Conservation (phyloP, 2,329 filamentous ascomycete genomes). For the Clonostachys rhizophaga region DNA sequence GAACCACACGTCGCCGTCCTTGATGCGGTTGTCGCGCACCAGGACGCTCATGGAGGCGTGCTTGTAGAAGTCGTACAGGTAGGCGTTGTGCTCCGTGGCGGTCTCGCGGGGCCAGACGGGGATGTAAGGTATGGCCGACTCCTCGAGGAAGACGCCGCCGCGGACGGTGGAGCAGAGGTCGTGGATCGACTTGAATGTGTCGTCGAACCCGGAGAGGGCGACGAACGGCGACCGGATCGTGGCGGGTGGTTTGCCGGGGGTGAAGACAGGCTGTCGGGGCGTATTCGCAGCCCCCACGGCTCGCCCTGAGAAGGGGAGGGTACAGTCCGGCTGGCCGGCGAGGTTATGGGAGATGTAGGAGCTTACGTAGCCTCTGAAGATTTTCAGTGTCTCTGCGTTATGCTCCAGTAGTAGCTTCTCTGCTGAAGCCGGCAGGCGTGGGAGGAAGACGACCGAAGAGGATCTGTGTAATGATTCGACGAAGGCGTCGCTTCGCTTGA, state of each 20-base stretch:
- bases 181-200: slow-evolving; percentile 58
- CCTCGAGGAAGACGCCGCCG: slow-evolving; percentile 68
- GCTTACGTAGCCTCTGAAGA: slow-evolving; percentile 65
- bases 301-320: slow-evolving; percentile 54
- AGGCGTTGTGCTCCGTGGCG: slow-evolving; percentile 53
- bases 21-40: slow-evolving; percentile 61
- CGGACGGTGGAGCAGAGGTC: slow-evolving; percentile 65
- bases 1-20: slow-evolving; percentile 67
- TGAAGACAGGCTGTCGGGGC: slow-evolving; percentile 5
- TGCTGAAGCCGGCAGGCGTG: slow-evolving; percentile 53
- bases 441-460: slow-evolving; percentile 62
- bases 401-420: slow-evolving; percentile 52
- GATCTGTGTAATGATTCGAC: slow-evolving; percentile 47
- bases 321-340: slow-evolving; percentile 37
- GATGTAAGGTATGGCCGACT: slow-evolving; percentile 67
- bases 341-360: slow-evolving; percentile 66
- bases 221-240: slow-evolving; percentile 63
- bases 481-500: slow-evolving; percentile 33
- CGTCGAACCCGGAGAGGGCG: slow-evolving; percentile 64
- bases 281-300: slow-evolving; percentile 25
- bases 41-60: slow-evolving; percentile 62
- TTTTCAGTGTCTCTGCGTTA: slow-evolving; percentile 59
- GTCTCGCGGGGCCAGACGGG: slow-evolving; percentile 51
- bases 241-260: slow-evolving; percentile 14
- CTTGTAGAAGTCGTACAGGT: slow-evolving; percentile 73